Conservation (phyloP, 192 early-diverging fungal species). For the Coemansia asiatica region DNA sequence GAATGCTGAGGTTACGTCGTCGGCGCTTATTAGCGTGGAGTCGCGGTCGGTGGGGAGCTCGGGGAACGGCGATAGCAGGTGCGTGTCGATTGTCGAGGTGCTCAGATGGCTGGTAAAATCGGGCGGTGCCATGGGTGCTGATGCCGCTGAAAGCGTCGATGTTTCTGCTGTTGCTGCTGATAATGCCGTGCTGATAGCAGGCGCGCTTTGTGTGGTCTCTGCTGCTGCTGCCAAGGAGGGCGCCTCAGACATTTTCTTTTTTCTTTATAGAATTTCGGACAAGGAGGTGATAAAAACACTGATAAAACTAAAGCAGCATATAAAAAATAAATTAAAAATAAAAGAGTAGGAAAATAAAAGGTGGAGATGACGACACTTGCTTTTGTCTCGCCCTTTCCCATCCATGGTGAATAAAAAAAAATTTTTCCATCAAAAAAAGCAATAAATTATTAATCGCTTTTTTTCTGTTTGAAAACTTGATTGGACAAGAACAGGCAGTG, state of each 20-base stretch:
- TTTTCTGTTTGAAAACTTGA: no score
- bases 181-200: neutral
- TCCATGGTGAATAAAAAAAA: neutral
- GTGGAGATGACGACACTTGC: neutral
- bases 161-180: neutral
- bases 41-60: neutral
- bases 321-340: neutral
- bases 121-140: neutral
- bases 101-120: neutral
- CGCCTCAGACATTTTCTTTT: neutral
- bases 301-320: neutral
- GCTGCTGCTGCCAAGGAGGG: neutral
- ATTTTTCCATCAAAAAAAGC: neutral
- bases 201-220: neutral
- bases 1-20: neutral
- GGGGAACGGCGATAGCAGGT: slow-evolving; percentile 4
- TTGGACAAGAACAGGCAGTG: no score
- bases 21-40: neutral
- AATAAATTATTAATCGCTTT: neutral
- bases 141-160: no score
- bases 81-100: slow-evolving; percentile 7
- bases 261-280: no score
- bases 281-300: neutral
- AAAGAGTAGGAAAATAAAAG: neutral
- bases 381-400: neutral